Evolutionary conservation across 140 eudicot species (phyloP).

Genomic region (Bidens hawaiensis): DNA sequence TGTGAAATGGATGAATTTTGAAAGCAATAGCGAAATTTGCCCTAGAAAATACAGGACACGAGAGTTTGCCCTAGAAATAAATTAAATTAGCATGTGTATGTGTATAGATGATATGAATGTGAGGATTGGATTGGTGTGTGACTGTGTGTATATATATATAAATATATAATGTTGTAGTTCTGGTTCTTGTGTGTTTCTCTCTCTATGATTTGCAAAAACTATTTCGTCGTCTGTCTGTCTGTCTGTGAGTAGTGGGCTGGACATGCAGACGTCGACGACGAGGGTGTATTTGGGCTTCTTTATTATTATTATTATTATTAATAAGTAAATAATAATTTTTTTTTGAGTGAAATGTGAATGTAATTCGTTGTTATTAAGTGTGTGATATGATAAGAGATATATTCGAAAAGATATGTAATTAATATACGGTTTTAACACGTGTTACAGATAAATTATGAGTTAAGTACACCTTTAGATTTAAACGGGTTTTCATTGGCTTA

Average conservation of each 20-base stretch:
- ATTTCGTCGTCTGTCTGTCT: conserved; percentile 45
- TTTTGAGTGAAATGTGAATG: too few relatives aligned
- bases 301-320: not conserved
- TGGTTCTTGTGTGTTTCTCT: conserved; percentile 56
- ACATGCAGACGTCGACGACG: conserved; percentile 47
- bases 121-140: conserved; percentile 23
- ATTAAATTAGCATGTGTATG: conserved; percentile 22
- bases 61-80: too few relatives aligned
- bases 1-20: conserved; percentile 34
- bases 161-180: conserved; percentile 32
- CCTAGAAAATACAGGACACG: conserved; percentile 35
- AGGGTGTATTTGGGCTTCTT: conserved; percentile 36
- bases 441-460: too few relatives aligned
- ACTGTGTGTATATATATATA: too few relatives aligned
- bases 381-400: too few relatives aligned
- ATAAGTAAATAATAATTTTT: too few relatives aligned
- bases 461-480: too few relatives aligned
- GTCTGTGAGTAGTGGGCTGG: conserved; percentile 61
- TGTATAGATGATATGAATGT: conserved; percentile 19
- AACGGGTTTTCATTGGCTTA: too few relatives aligned
- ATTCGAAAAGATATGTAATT: too few relatives aligned
- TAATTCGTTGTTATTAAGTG: too few relatives aligned
- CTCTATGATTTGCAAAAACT: conserved; percentile 46
- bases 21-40: conserved; percentile 40
- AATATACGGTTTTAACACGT: too few relatives aligned